A percentile compares a stretch with the other conserved stretches of the same genome.
These are phyloP conservation scores for Gossypium arboreum DNA, from an alignment of 345 rosid genomes.

Conservation along the genomic window DNA sequence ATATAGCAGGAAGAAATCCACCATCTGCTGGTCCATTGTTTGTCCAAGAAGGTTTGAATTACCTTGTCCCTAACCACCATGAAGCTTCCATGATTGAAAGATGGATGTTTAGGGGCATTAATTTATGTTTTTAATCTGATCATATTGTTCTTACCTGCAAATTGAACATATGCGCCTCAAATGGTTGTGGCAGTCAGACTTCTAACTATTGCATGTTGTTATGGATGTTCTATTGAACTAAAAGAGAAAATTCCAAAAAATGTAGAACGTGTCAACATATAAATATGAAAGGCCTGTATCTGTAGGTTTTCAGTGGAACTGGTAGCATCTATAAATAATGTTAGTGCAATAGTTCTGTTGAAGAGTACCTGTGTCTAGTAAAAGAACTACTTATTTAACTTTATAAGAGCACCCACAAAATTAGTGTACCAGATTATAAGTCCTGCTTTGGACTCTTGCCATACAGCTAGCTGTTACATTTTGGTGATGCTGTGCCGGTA, in stretches of 20 bases:
- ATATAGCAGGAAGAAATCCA: slow-evolving; percentile 58
- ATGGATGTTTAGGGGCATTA: not conserved
- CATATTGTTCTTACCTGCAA: not conserved
- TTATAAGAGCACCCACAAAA: not conserved
- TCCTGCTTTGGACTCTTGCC: not conserved
- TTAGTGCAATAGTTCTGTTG: not conserved
- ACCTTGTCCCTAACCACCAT: not conserved
- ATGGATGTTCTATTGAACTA: not conserved
- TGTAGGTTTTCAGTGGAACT: not conserved
- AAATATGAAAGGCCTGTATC: not conserved
- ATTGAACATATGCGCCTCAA: not conserved
- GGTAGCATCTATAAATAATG: not conserved
- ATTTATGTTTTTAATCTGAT: not conserved
- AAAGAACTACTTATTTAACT: too few species aligned
- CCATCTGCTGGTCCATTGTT: slow-evolving; percentile 49
- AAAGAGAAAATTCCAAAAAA: not conserved
- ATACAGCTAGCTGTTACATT: not conserved
- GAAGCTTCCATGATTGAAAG: slow-evolving; percentile 4
- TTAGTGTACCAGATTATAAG: not conserved
- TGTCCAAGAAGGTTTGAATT: slow-evolving; percentile 55
- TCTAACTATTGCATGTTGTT: not conserved
- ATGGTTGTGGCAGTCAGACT: not conserved
- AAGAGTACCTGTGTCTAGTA: not conserved
- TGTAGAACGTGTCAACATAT: not conserved
- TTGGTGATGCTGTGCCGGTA: not conserved